Conservation (phyloP, 805 yeast genomes). For the Yarrowia sp. region DNA sequence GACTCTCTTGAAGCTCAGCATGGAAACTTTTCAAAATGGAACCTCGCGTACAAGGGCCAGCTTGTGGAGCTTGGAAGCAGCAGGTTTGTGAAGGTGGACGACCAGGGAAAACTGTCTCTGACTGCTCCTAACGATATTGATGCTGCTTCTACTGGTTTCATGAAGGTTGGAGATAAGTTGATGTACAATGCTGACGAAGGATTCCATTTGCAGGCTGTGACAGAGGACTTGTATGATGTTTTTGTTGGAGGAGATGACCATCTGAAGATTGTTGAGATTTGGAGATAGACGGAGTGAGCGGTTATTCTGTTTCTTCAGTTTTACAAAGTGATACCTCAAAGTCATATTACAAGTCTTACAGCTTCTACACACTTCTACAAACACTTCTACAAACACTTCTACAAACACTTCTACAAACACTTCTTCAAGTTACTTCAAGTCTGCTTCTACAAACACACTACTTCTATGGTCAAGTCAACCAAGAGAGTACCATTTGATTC, state of each 20-base stretch:
- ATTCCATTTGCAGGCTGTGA: background rate
- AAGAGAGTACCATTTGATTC: too few species aligned
- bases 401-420: too few species aligned
- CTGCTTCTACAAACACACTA: too few species aligned
- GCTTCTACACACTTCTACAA: too few species aligned
- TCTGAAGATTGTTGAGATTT: background rate
- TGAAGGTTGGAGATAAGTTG: conserved; percentile 2
- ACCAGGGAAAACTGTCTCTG: background rate
- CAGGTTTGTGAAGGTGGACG: background rate
- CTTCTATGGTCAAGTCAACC: too few species aligned
- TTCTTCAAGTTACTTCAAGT: too few species aligned
- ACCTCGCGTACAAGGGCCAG: background rate
- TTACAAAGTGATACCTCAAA: too few species aligned
- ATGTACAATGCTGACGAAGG: background rate
- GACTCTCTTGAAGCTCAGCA: background rate
- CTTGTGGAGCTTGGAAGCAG: background rate
- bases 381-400: too few species aligned
- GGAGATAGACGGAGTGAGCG: background rate
- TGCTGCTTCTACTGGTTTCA: background rate
- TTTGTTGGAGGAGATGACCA: background rate
- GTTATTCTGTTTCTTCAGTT: too few species aligned
- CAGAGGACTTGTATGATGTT: background rate
- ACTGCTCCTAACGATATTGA: conserved; percentile 1
- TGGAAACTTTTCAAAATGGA: background rate
- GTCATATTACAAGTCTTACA: too few species aligned